phyloP scores from a whole-genome alignment of 2,329 filamentous ascomycete genomes.

The Rugonectria rugulosa region DNA sequence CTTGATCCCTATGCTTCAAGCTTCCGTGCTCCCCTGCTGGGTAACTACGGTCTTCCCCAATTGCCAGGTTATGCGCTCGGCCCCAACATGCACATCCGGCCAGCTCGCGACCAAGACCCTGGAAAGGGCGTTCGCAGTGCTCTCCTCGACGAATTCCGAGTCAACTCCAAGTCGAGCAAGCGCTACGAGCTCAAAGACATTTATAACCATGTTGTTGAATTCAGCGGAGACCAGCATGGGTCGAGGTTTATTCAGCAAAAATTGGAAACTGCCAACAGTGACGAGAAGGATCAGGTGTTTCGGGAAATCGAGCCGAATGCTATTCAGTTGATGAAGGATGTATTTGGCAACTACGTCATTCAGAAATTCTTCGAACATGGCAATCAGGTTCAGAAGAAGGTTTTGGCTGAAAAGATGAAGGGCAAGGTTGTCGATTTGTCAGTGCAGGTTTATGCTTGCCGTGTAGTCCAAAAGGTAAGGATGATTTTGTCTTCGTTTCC shows the following conservation, averaged over 20 bases:
- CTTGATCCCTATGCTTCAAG: slow-evolving; percentile 47
- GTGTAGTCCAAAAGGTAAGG: slow-evolving; percentile 92
- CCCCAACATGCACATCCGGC: slow-evolving; percentile 40
- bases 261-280: slow-evolving; percentile 89
- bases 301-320: slow-evolving; percentile 85
- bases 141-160: slow-evolving; percentile 81
- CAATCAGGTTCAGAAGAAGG: slow-evolving; percentile 90
- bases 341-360: slow-evolving; percentile 98
- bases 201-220: slow-evolving; percentile 87
- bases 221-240: slow-evolving; percentile 93
- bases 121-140: slow-evolving; percentile 71
- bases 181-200: slow-evolving; percentile 90
- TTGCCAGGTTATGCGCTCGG: slow-evolving; percentile 41
- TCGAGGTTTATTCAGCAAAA: slow-evolving; percentile 96
- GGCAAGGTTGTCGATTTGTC: slow-evolving; percentile 83
- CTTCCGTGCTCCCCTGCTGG: slow-evolving; percentile 47
- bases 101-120: slow-evolving; percentile 64
- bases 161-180: slow-evolving; percentile 73
- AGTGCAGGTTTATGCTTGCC: slow-evolving; percentile 89
- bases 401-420: slow-evolving; percentile 86
- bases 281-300: slow-evolving; percentile 93
- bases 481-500: slow-evolving; percentile 6
- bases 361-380: slow-evolving; percentile 98
- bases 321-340: slow-evolving; percentile 90
- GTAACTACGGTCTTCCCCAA: slow-evolving; percentile 45